A percentile compares a stretch with the other conserved stretches of the same genome.
These are phyloP conservation scores for Neurospora terricola DNA, from an alignment of 495 filamentous ascomycete genomes.

Conservation along the genomic window DNA sequence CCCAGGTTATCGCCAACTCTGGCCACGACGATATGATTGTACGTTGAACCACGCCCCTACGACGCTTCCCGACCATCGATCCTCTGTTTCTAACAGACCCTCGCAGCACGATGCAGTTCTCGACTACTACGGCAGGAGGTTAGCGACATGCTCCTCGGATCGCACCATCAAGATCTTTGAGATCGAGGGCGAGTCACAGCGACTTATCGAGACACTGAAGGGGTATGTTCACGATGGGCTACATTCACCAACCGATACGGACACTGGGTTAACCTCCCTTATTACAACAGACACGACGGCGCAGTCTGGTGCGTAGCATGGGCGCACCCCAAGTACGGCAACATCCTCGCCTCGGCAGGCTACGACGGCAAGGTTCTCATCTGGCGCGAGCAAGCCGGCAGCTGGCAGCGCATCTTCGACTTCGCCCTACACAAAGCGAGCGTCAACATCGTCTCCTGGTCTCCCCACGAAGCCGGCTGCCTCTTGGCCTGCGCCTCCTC, in stretches of 20 bases:
- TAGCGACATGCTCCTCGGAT: conserved; percentile 96
- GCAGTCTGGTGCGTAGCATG: conserved; percentile 95
- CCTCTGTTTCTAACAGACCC: background rate
- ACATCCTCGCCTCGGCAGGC: conserved; percentile 85
- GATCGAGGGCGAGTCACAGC: conserved; percentile 87
- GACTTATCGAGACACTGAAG: conserved; percentile 84
- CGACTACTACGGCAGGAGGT: conserved; percentile 93
- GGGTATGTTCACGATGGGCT: conserved; percentile 47
- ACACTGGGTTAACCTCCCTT: conserved; percentile 9
- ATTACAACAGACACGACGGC: conserved; percentile 66
- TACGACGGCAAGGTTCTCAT: conserved; percentile 98
- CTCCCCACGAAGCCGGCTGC: conserved; percentile 92
- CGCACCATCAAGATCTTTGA: conserved; percentile 99
- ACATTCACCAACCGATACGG: background rate
- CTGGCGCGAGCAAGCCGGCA: conserved; percentile 76
- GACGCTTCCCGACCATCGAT: background rate
- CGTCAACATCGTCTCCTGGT: conserved; percentile 93
- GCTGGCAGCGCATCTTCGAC: conserved; percentile 79
- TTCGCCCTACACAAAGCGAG: conserved; percentile 85
- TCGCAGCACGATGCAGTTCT: conserved; percentile 89
- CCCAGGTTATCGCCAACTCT: conserved; percentile 29
- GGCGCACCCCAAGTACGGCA: conserved; percentile 97
- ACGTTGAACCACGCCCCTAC: conserved; percentile 32
- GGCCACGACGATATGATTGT: conserved; percentile 99
- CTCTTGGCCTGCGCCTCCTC: conserved; percentile 88